These are phyloP conservation scores for Canavalia gladiata DNA, from an alignment of 306 rosid genomes.

Conservation along the genomic window DNA sequence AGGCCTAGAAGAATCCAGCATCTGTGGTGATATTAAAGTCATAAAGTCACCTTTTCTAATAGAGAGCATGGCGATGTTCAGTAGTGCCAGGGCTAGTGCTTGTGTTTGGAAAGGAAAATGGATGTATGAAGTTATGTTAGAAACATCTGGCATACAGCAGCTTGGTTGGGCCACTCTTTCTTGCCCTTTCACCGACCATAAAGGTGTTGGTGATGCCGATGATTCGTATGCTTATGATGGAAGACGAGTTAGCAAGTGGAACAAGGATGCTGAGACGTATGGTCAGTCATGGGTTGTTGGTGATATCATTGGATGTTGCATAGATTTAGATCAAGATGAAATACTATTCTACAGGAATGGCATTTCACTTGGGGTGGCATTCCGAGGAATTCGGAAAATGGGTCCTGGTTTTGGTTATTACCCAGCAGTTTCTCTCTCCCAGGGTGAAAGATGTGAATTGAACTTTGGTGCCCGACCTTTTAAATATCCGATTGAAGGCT, in stretches of 20 bases:
- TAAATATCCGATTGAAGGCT: constrained; percentile 85
- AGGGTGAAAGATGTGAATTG: constrained; percentile 90
- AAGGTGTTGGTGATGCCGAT: constrained; percentile 96
- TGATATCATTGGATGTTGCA: constrained; percentile 97
- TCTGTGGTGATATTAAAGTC: constrained; percentile 81
- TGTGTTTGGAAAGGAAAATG: constrained; percentile 95
- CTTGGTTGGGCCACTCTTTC: constrained; percentile 98
- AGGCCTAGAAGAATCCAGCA: constrained; percentile 72
- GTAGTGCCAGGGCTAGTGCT: constrained; percentile 90
- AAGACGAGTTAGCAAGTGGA: constrained; percentile 91
- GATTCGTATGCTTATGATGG: constrained; percentile 99
- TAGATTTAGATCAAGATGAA: constrained; percentile 86
- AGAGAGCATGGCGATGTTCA: constrained; percentile 92
- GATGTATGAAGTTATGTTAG: constrained; percentile 95
- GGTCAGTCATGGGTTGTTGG: constrained; percentile 98
- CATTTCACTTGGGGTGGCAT: constrained; percentile 89
- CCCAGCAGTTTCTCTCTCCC: constrained; percentile 96
- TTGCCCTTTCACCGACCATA: constrained; percentile 86
- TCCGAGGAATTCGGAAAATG: constrained; percentile 83
- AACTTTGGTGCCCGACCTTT: constrained; percentile 93
- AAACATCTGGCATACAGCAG: constrained; percentile 96
- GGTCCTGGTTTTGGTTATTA: constrained; percentile 84
- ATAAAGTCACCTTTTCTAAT: constrained; percentile 69
- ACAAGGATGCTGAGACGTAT: constrained; percentile 80
- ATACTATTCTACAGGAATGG: constrained; percentile 91